Conservation (phyloP, 495 filamentous ascomycete species). For the Astrocystis sublimbata region DNA sequence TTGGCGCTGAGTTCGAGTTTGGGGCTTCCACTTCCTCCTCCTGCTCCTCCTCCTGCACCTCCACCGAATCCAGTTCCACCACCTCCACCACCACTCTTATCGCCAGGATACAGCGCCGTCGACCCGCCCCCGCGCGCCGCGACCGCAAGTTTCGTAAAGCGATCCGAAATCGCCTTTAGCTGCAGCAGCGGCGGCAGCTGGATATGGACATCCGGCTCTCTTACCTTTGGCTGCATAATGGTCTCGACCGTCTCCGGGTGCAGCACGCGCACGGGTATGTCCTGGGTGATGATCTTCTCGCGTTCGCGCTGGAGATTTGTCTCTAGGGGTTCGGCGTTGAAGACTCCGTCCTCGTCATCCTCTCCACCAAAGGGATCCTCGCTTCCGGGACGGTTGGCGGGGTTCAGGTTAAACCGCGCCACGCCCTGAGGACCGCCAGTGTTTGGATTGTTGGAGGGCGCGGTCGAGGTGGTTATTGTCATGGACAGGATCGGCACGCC, state of each 20-base stretch:
- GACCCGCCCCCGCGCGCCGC: too few relatives aligned
- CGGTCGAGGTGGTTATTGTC: conserved; percentile 71
- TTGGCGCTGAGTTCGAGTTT: conserved; percentile 83
- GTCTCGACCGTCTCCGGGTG: conserved; percentile 75
- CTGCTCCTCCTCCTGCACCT: too few relatives aligned
- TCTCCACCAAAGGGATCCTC: conserved; percentile 18
- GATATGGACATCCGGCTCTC: conserved; percentile 93
- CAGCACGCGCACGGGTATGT: conserved; percentile 89
- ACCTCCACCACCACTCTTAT: too few relatives aligned
- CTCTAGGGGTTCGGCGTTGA: conserved; percentile 51
- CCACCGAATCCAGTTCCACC: too few relatives aligned
- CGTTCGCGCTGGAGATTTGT: conserved; percentile 58
- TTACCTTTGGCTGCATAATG: conserved; percentile 84
- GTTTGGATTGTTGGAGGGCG: conserved; percentile 36
- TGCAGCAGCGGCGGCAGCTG: conserved; percentile 79
- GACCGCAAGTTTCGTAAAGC: conserved; percentile 77
- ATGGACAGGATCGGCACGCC: conserved; percentile 79
- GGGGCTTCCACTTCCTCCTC: conserved; percentile 39
- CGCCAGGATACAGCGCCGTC: too few relatives aligned
- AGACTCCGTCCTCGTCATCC: conserved; percentile 44
- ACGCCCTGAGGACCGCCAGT: conserved; percentile 30
- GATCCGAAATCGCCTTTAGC: conserved; percentile 87
- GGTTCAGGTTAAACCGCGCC: conserved; percentile 23
- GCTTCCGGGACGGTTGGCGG: conserved; percentile 22
- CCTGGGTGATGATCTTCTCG: conserved; percentile 91